Evolutionary conservation across 2,329 filamentous ascomycete genomes (phyloP), one percentile per base, ranked within the genome.

Genomic region (Aspergillus chevalieri): DNA sequence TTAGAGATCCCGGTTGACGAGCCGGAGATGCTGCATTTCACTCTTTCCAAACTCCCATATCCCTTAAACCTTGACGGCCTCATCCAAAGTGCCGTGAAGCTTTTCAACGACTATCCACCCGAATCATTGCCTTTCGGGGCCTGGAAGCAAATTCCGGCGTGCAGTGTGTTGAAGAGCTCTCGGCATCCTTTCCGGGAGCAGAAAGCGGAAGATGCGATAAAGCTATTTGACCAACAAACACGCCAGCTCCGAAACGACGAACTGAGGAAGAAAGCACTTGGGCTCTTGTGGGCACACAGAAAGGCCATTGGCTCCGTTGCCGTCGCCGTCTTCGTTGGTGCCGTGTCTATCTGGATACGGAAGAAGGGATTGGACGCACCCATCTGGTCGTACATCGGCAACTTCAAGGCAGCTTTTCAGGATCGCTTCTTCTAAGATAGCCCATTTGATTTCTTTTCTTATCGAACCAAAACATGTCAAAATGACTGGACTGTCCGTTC

Each of bases 1-100:
- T 80, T 97, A 55, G 86, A 88, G 46, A 87, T 89, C n/a, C 82
- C 85, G 1, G 69, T 77, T 17, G 87, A 94, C 57, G 90, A 95
- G 65, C 86, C 89, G 6, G 92, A 97, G 62, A 94, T 98, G 81
- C 79, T 98, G 21, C 90, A 95, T 66, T 87, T 85, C 52, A 84
- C 88, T 33, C 80, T 98, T 10, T 89, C 88, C 39, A 95, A 93
- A 68, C 78, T 98, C 6, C 93, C 93, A 0, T 79, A 83, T 46
- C 84, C 85, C 15, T 81, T 95, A 50, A 81, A 94, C 63, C 74
- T 98, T 21, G 92, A 98, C 57, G 75, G 74, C 6, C 78, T 96
- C 47, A 86, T 98, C 54, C 65, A 75, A 15, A 76, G 78, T 46
- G 83, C 92, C 0, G 76, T 82, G 3, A 64, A 65, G 24, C 77